A percentile compares a stretch with the other conserved stretches of the same genome.
phyloP scores from a whole-genome alignment of 2,329 filamentous ascomycete species.

The Hypoxylon sp. region DNA sequence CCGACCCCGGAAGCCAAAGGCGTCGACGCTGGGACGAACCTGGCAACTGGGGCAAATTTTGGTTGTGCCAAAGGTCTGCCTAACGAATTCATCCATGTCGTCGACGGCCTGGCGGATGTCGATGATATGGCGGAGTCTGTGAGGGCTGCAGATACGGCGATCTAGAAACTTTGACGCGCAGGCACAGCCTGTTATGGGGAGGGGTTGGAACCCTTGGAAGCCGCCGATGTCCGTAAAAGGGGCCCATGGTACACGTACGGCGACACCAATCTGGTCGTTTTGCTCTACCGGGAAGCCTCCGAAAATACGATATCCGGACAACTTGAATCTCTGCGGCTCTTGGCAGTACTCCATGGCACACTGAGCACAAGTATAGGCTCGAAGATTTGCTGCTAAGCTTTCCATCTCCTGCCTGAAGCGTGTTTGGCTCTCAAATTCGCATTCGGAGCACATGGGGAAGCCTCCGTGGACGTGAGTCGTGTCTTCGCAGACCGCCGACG shows the following conservation, averaged over 20 bases:
- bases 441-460: constrained; percentile 46
- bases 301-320: constrained; percentile 46
- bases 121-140: constrained; percentile 52
- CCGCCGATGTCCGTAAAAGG: constrained; percentile 20
- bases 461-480: constrained; percentile 20
- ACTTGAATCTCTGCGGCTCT: constrained; percentile 1
- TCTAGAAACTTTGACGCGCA: constrained; percentile 55
- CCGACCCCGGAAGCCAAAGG: constrained; percentile 21
- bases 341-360: constrained; percentile 46
- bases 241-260: neutral
- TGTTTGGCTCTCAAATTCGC: constrained; percentile 43
- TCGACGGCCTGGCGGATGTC: constrained; percentile 43
- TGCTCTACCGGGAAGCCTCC: constrained; percentile 42
- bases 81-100: constrained; percentile 49
- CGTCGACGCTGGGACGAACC: constrained; percentile 33
- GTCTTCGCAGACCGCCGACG: constrained; percentile 40
- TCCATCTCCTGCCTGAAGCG: constrained; percentile 36
- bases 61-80: constrained; percentile 41
- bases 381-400: constrained; percentile 43
- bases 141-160: constrained; percentile 53
- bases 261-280: neutral
- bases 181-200: constrained; percentile 55
- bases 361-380: constrained; percentile 54
- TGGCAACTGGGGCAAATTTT: constrained; percentile 53
- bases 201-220: constrained; percentile 8